Base-by-base conservation (phyloP, 1,284 basidiomycete genomes). In the Ustilago esculenta region DNA sequence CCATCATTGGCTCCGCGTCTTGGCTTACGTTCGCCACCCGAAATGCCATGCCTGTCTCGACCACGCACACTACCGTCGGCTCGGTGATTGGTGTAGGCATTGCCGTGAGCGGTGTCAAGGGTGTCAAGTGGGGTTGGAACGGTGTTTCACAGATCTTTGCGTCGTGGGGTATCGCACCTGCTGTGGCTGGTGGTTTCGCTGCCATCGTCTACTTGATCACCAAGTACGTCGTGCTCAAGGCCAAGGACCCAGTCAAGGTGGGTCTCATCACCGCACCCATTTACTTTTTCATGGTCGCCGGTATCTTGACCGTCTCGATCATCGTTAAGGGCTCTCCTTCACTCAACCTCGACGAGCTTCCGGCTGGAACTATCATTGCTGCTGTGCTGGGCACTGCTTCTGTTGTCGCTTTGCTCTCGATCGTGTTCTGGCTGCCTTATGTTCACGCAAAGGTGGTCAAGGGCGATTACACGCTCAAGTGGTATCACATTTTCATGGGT, bases 401-500 rank as follows among this genome's bases (percentile, higher is more conserved):
- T 17, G 70, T 60, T n/a, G 53, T 64, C 14, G 36, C 51, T 2
- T 3, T 53, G 18, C 48, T 75, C 5, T 58, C 73, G 17, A 18
- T 60, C 21, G 24, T 71, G 29, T 73, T 75, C 47, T 70, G 55
- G 48, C 40, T 75, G 15, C 73, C 66, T 11, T 75, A 58, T 29
- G 56, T 73, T 20, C 32, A 70, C 54, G 48, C n/a, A 2, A 57
- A 70, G 20, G 66, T 75, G 27, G 49, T 75, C 20, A 56, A 46
- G 20, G 52, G 57, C 2, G 73, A 75, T 32, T 56, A 63, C 30
- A 66, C 66, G 23, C 18, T 75, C 25, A 68, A 56, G 25, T 57
- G 50, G 50, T 75, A 64, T 30, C 72, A 75, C 45, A 49, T 75
- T 24, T 57, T 69, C 50, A 53, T 66, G 48, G 72, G 72, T n/a